Percentiles rank a stretch among this genome's conserved stretches.
These are phyloP conservation scores for Gastrolobium bilobum DNA, from an alignment of 306 rosid genomes.

Conservation along the genomic window DNA sequence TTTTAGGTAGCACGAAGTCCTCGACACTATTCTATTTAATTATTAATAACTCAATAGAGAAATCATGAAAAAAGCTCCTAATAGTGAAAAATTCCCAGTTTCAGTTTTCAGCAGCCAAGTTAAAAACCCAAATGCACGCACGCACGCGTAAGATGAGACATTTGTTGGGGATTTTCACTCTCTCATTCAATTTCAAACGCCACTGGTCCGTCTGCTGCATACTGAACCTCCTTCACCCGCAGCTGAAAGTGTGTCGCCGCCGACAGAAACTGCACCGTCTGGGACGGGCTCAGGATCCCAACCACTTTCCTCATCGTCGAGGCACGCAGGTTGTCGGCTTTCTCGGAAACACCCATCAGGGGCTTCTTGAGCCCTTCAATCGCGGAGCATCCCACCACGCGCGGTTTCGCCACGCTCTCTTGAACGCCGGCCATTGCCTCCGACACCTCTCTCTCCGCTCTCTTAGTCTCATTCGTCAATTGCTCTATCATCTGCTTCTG, in stretches of 20 bases:
- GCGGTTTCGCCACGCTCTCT: slow-evolving; percentile 35
- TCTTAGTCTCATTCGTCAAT: not conserved
- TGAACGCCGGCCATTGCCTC: slow-evolving; percentile 12
- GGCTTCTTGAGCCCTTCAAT: slow-evolving; percentile 47
- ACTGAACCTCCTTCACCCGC: not conserved
- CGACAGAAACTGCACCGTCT: slow-evolving; percentile 54
- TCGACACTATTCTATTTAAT: no score
- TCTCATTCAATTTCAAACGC: no score
- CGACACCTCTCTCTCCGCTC: slow-evolving; percentile 10
- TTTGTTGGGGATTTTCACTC: not conserved
- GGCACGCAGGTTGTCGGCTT: slow-evolving; percentile 44
- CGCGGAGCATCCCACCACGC: not conserved
- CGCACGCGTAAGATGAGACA: no score
- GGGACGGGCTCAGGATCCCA: slow-evolving; percentile 46
- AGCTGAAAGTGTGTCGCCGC: slow-evolving; percentile 54
- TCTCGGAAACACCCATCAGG: slow-evolving; percentile 37
- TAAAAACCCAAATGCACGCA: no score
- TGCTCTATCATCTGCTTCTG: not conserved
- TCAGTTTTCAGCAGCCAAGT: not conserved
- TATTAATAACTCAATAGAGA: no score
- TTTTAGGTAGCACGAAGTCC: no score
- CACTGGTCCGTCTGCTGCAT: no score
- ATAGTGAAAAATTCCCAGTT: no score
- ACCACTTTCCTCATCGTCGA: slow-evolving; percentile 49
- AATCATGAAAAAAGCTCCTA: no score